Percentiles rank a stretch among this genome's conserved stretches.
Conservation (phyloP, 331 rosid genomes). For the Malus hybrid region DNA sequence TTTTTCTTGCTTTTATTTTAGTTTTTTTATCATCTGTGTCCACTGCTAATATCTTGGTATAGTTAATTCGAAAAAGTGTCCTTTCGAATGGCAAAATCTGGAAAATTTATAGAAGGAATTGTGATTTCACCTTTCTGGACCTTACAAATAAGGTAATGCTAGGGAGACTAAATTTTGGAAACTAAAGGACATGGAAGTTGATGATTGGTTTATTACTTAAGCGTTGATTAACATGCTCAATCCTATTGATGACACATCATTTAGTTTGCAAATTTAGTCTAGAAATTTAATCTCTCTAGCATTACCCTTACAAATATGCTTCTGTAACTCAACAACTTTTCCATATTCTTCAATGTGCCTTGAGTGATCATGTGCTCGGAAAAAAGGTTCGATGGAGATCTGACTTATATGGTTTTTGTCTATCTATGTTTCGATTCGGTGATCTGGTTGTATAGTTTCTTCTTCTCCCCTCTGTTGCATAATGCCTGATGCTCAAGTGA, state of each 20-base stretch:
- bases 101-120: not conserved
- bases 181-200: no score
- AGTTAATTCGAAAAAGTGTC: not conserved
- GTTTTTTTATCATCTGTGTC: not conserved
- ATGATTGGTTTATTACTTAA: no score
- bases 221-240: no score
- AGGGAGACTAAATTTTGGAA: no score
- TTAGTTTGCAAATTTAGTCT: no score
- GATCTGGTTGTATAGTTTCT: not conserved
- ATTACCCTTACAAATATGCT: not conserved
- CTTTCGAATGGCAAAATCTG: not conserved
- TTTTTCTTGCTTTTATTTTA: not conserved
- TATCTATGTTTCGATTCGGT: not conserved
- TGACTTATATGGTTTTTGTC: not conserved
- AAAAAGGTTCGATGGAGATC: not conserved
- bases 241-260: no score
- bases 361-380: no score
- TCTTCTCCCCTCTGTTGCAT: not conserved
- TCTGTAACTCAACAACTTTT: not conserved
- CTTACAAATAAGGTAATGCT: not conserved
- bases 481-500: constrained; percentile 1
- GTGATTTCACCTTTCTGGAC: not conserved
- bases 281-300: not conserved
- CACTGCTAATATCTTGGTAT: not conserved
- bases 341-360: not conserved